Conservation (phyloP, 805 yeast species). For the Metschnikowia sp. region DNA sequence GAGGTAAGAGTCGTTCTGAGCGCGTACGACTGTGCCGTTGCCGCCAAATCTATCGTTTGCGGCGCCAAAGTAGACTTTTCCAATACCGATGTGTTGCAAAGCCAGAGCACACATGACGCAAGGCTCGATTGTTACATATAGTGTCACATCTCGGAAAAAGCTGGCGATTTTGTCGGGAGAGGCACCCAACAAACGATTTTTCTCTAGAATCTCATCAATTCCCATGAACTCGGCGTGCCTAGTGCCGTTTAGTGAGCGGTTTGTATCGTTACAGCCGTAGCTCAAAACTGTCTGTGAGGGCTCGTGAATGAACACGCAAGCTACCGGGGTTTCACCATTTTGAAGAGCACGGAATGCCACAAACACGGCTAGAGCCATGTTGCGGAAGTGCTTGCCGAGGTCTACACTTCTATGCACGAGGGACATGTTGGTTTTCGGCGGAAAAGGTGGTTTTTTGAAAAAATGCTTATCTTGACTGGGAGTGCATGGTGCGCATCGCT, state of each 20-base stretch:
- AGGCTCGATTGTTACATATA: constrained; percentile 96
- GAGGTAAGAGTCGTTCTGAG: constrained; percentile 41
- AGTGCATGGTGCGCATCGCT: no score
- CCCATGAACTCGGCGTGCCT: constrained; percentile 92
- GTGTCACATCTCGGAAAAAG: constrained; percentile 53
- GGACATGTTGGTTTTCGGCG: no score
- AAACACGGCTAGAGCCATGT: constrained; percentile 51
- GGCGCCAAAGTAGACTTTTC: constrained; percentile 82
- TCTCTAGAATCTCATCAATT: constrained; percentile 40
- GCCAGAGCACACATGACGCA: constrained; percentile 98
- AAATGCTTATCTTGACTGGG: no score
- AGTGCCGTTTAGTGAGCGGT: constrained; percentile 79
- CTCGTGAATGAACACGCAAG: constrained; percentile 57
- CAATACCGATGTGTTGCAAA: constrained; percentile 71
- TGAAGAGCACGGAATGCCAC: constrained; percentile 64
- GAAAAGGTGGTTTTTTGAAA: no score
- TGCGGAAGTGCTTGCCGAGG: constrained; percentile 24
- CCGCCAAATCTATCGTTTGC: constrained; percentile 97
- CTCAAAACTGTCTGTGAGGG: constrained; percentile 51
- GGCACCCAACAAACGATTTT: constrained; percentile 6
- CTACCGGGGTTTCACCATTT: constrained; percentile 79
- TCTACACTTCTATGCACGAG: background rate
- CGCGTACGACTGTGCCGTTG: constrained; percentile 77
- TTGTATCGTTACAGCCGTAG: constrained; percentile 82
- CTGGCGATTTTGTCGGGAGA: constrained; percentile 18